Base-by-base conservation (phyloP, 2,329 filamentous ascomycete genomes). In the Pseudogymnoascus sp. region DNA sequence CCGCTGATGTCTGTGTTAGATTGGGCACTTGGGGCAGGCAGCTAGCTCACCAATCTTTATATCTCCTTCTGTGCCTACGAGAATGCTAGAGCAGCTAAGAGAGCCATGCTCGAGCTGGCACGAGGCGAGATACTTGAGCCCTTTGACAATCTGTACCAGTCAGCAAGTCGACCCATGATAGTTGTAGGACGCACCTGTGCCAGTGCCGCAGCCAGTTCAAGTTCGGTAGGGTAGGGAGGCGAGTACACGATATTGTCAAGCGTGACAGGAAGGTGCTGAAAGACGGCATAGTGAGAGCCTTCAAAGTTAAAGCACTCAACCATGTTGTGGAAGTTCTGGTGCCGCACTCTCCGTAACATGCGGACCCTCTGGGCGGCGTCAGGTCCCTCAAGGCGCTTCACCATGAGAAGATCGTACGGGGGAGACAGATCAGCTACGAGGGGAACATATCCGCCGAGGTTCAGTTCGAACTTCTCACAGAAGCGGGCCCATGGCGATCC, bases 241-340 rank as follows among this genome's bases (percentile, higher is more conserved):
- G 58, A 65, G 35, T 35, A 62, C 38, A 66, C 63, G 16, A 68
- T 63, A 55, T 59, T 43, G 23, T 65, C 38, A 16, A 68, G 66
- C 37, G 66, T 66, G 60, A 67, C 12, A 33, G 65, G 62, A 60
- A 67, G 64, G 62, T 67, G 60, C 64, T 68, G 37, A 62, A 67
- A 60, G 37, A 67, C 52, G 37, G 66, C 61, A 26, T 67, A 65
- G n/a, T 66, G 62, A 52, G 45, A 23, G 38, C 58, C 35, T 29
- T 64, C 59, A 45, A 49, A 64, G 33, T 55, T 68, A 59, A 67
- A 68, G 62, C 63, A 63, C 59, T 68, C 55, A 61, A 67, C 61
- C 33, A 62, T 63, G 26, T 62, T 61, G 31, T 66, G 60, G 33
- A 68, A 64, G 63, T 65, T 65, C 39, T 14, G 23, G 49, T 68